Evolutionary conservation across 2,329 filamentous ascomycete genomes (phyloP).

Genomic region (Penicillium occitanis): DNA sequence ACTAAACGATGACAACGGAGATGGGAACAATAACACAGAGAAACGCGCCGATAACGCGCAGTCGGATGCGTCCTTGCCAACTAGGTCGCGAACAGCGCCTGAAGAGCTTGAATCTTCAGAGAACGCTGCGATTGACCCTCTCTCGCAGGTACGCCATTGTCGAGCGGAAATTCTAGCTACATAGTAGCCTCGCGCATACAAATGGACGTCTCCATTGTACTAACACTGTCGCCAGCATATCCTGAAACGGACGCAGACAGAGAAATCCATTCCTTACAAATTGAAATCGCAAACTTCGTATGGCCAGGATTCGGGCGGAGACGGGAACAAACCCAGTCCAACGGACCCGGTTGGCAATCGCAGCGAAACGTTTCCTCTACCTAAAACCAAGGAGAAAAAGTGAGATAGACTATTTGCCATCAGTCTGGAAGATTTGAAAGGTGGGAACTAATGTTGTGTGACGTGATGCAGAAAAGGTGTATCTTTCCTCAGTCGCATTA

Average conservation of each 20-base stretch:
- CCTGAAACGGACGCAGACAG: slow-evolving; percentile 66
- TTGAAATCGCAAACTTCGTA: slow-evolving; percentile 39
- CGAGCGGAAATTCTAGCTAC: neutral
- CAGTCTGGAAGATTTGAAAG: neutral
- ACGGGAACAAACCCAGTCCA: slow-evolving; percentile 26
- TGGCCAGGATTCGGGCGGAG: slow-evolving; percentile 42
- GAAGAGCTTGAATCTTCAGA: slow-evolving; percentile 31
- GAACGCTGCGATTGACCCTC: slow-evolving; percentile 61
- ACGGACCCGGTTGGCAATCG: slow-evolving; percentile 33
- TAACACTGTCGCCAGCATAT: slow-evolving; percentile 53
- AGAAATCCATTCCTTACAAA: slow-evolving; percentile 54
- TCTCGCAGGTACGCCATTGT: slow-evolving; percentile 60
- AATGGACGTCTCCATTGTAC: neutral
- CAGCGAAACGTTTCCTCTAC: slow-evolving; percentile 33
- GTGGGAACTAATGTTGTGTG: slow-evolving; percentile 18
- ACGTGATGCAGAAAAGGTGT: slow-evolving; percentile 70
- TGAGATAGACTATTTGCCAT: slow-evolving; percentile 31
- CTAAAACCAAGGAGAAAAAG: slow-evolving; percentile 63
- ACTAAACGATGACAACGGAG: neutral
- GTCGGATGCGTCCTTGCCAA: slow-evolving; percentile 26
- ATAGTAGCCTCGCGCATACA: neutral
- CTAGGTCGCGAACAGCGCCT: slow-evolving; percentile 27
- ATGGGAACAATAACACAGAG: slow-evolving; percentile 11
- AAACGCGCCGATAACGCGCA: slow-evolving; percentile 21
- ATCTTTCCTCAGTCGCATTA: slow-evolving; percentile 86